phyloP scores from a whole-genome alignment of 2,329 filamentous ascomycete species.

The Phialocephala subalpina region DNA sequence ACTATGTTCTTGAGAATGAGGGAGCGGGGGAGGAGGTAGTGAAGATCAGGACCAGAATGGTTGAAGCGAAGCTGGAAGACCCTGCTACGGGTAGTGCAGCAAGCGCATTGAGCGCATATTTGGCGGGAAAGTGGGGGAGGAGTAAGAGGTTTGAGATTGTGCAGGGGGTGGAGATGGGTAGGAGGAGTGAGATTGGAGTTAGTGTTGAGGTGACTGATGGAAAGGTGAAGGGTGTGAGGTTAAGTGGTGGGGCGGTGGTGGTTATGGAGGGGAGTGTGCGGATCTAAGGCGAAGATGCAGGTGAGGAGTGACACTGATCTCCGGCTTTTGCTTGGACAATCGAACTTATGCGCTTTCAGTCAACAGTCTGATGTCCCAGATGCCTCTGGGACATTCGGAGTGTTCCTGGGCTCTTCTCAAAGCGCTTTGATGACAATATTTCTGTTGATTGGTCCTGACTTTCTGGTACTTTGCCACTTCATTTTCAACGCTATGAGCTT shows the following conservation, averaged over 20 bases:
- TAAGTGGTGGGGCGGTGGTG: constrained; percentile 29
- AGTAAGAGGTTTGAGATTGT: constrained; percentile 58
- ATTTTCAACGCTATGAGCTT: too few species aligned
- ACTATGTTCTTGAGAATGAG: constrained; percentile 58
- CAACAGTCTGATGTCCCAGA: too few species aligned
- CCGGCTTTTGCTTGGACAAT: too few species aligned
- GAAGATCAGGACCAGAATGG: constrained; percentile 66
- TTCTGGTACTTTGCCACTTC: too few species aligned
- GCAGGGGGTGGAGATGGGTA: constrained; percentile 73
- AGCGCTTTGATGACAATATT: too few species aligned
- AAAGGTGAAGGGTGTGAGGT: constrained; percentile 28
- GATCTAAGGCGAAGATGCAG: constrained; percentile 15
- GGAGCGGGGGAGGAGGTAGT: constrained; percentile 38
- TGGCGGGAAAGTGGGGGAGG: constrained; percentile 53
- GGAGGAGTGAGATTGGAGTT: constrained; percentile 32
- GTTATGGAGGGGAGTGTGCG: constrained; percentile 35
- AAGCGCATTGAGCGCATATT: constrained; percentile 62
- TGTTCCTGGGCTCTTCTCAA: too few species aligned
- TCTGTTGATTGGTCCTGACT: too few species aligned
- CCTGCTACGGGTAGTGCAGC: constrained; percentile 70
- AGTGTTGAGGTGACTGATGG: constrained; percentile 18
- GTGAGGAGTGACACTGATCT: not conserved
- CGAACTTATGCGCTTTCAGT: too few species aligned
- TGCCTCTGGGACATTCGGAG: too few species aligned
- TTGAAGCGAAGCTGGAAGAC: constrained; percentile 61